Evolutionary conservation across 495 filamentous ascomycete genomes (phyloP).

Genomic region (Elasticomyces elasticus): DNA sequence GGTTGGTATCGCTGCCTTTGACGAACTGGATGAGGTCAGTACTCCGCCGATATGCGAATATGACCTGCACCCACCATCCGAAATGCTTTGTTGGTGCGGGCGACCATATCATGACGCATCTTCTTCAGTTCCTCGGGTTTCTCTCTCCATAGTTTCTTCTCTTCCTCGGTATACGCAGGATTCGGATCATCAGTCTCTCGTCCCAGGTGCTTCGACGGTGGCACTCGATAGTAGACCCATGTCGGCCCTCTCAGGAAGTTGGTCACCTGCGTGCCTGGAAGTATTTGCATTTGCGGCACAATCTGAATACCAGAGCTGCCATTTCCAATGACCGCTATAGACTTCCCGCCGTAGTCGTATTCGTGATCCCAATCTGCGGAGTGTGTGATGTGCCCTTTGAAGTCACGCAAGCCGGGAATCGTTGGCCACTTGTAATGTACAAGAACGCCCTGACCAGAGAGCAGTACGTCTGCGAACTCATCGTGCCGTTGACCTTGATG

Average conservation of each 20-base stretch:
- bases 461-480: slow-evolving; percentile 23
- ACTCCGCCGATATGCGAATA: not conserved
- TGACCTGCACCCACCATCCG: slow-evolving; percentile 4
- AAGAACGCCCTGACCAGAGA: slow-evolving; percentile 28
- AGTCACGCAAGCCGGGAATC: slow-evolving; percentile 13
- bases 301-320: slow-evolving; percentile 20
- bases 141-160: slow-evolving; percentile 9
- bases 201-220: slow-evolving; percentile 17
- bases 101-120: slow-evolving; percentile 6
- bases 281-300: slow-evolving; percentile 21
- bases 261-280: slow-evolving; percentile 12
- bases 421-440: slow-evolving; percentile 13
- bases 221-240: slow-evolving; percentile 6
- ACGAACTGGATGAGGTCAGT: slow-evolving; percentile 6
- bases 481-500: slow-evolving; percentile 4
- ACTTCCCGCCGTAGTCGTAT: slow-evolving; percentile 19
- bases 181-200: slow-evolving; percentile 12
- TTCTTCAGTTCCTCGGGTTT: slow-evolving; percentile 14
- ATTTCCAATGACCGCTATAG: slow-evolving; percentile 22
- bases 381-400: slow-evolving; percentile 17
- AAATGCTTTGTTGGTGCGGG: slow-evolving; percentile 13
- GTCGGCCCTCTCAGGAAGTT: not conserved
- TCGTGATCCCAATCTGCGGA: slow-evolving; percentile 21
- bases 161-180: slow-evolving; percentile 13
- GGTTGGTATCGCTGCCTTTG: slow-evolving; percentile 7